A percentile compares a stretch with the other conserved stretches of the same genome.
phyloP scores from a whole-genome alignment of 2,329 filamentous ascomycete species.

The Huntiella omanensis region DNA sequence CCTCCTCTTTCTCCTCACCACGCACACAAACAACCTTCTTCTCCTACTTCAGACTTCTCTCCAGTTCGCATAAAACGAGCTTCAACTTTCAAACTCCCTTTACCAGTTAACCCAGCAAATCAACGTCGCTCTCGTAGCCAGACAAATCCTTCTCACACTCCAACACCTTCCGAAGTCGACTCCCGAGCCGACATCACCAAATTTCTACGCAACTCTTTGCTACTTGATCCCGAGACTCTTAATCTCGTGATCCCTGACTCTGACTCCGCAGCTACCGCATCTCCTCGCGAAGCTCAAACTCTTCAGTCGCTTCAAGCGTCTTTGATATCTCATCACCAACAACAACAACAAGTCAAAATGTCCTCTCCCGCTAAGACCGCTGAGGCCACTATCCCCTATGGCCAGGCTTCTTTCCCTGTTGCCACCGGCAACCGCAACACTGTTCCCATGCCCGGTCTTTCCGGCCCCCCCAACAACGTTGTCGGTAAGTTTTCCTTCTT shows the following conservation, averaged over 20 bases:
- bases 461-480: slow-evolving; percentile 18
- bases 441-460: slow-evolving; percentile 20
- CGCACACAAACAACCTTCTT: not conserved
- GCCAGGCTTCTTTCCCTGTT: slow-evolving; percentile 16
- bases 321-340: slow-evolving; percentile 9
- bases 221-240: slow-evolving; percentile 31
- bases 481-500: slow-evolving; percentile 14
- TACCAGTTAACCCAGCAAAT: slow-evolving; percentile 11
- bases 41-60: not conserved
- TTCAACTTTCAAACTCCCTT: slow-evolving; percentile 12
- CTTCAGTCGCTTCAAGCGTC: slow-evolving; percentile 7
- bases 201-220: slow-evolving; percentile 6
- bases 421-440: slow-evolving; percentile 15
- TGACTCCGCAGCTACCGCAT: not conserved
- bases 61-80: slow-evolving; percentile 10
- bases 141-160: slow-evolving; percentile 1
- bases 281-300: slow-evolving; percentile 1
- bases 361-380: slow-evolving; percentile 15
- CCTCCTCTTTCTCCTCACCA: not conserved
- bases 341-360: slow-evolving; percentile 11
- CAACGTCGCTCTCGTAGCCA: slow-evolving; percentile 8
- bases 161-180: slow-evolving; percentile 6
- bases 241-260: slow-evolving; percentile 7
- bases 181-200: slow-evolving; percentile 4
- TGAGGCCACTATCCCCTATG: slow-evolving; percentile 14